Evolutionary conservation across 768 basidiomycete species (phyloP).

Genomic region (Neoboletus subvelutipes): DNA sequence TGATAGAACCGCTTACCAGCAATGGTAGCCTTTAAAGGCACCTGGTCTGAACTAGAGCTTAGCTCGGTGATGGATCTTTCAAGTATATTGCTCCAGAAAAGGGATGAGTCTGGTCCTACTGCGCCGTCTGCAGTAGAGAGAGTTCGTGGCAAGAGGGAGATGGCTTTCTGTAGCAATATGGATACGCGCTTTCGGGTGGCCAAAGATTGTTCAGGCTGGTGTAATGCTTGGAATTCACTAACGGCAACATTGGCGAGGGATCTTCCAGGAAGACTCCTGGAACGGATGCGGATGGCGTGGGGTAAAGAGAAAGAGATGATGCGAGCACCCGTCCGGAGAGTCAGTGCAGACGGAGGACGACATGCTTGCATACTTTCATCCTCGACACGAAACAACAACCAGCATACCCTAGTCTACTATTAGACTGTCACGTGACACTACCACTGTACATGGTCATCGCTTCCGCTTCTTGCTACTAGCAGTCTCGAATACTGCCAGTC

Average conservation of each 20-base stretch:
- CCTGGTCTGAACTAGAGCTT: slow-evolving; percentile 33
- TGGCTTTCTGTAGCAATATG: slow-evolving; percentile 50
- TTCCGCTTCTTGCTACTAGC: slow-evolving; percentile 17
- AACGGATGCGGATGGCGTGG: not conserved
- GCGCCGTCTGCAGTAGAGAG: slow-evolving; percentile 29
- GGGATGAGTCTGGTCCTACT: slow-evolving; percentile 31
- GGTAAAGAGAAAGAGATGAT: not conserved
- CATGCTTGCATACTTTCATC: slow-evolving; percentile 28
- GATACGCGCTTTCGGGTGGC: slow-evolving; percentile 34
- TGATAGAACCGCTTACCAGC: slow-evolving; percentile 40
- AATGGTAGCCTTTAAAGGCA: slow-evolving; percentile 42
- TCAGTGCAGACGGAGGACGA: slow-evolving; percentile 14
- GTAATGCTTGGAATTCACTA: not conserved
- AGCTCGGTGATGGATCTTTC: slow-evolving; percentile 33
- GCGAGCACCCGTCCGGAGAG: slow-evolving; percentile 1
- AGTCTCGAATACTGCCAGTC: not conserved
- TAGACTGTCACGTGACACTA: slow-evolving; percentile 19
- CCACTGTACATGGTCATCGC: not conserved
- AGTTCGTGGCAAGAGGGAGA: slow-evolving; percentile 45
- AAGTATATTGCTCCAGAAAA: slow-evolving; percentile 49
- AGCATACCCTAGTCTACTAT: not conserved
- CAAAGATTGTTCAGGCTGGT: not conserved
- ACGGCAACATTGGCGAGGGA: not conserved
- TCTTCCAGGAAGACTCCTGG: not conserved
- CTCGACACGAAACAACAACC: not conserved